Evolutionary conservation across 345 rosid species (phyloP), one percentile per base, ranked within the genome.

Genomic region (Gossypium australe): DNA sequence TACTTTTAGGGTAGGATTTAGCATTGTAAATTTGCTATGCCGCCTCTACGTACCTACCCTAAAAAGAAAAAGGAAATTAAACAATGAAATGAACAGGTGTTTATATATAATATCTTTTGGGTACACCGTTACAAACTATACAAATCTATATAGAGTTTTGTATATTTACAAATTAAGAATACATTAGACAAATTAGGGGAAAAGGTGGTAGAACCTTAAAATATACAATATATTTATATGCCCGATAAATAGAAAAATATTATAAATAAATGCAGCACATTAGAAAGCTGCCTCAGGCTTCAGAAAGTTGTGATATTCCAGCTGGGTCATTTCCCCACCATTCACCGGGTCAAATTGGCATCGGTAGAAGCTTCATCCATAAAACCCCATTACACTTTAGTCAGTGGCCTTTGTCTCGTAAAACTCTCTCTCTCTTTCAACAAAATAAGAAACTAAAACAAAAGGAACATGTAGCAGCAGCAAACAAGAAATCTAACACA

Each of bases 271-370:
- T 34, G 5, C 3, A 9, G 10, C 59, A 51, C 44, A 11, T 84
- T 79, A 90, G 81, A 85, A 87, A 63, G 86, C 84, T 27, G 89
- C 75, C 66, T 89, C 90, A 16, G 94, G 92, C 82, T 95, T 90
- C 74, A 95, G 83, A 74, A 92, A 87, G 86, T 91, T 93, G 85
- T 85, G 94, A 82, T 82, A 84, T 79, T 95, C 97, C 11, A 91
- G 80, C 83, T 89, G 97, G 10, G 87, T 83, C 98, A 95, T 95
- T 86, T 93, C 98, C 71, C 98, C 99, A 2, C 99, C 99, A 55
- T 78, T 83, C 72, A 82, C 88, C 0, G 98, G 97, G 78, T 95
- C 99, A 79, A 90, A 95, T 77, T 91, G 84, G 75, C 99, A 95
- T 70, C 96, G 82, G 79, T 91, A 88, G 85, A 95, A 88, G 85